Percentiles rank a stretch among this genome's conserved stretches.
Evolutionary conservation across 805 yeast species (phyloP).

Genomic region (Ogataea paraovalis): DNA sequence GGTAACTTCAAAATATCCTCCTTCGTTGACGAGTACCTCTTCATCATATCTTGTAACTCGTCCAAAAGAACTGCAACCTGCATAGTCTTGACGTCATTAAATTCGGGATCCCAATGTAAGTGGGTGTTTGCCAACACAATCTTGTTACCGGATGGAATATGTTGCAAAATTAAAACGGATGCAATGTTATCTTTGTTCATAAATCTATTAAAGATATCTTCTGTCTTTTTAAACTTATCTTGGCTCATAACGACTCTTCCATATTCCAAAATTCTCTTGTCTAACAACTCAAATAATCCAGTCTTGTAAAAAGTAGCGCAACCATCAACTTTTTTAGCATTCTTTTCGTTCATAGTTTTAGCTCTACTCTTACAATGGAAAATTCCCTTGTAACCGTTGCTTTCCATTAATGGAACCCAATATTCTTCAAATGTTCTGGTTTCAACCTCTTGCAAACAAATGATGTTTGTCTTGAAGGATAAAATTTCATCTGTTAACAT

Average conservation of each 20-base stretch:
- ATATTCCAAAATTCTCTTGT: constrained; percentile 75
- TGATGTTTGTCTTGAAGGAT: constrained; percentile 62
- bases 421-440: constrained; percentile 78
- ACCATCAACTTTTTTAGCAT: constrained; percentile 91
- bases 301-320: constrained; percentile 90
- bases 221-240: constrained; percentile 86
- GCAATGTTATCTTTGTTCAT: constrained; percentile 96
- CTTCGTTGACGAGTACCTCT: constrained; percentile 33
- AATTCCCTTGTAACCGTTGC: constrained; percentile 73
- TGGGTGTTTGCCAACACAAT: constrained; percentile 84
- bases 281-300: constrained; percentile 64
- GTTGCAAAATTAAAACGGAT: constrained; percentile 69
- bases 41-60: constrained; percentile 68
- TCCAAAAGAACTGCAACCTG: constrained; percentile 91
- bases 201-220: constrained; percentile 91
- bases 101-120: constrained; percentile 97
- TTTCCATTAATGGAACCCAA: constrained; percentile 73
- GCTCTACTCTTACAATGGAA: constrained; percentile 90
- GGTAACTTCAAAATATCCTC: constrained; percentile 48
- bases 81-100: constrained; percentile 91
- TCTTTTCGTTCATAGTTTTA: constrained; percentile 77
- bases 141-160: constrained; percentile 63
- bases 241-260: constrained; percentile 75
- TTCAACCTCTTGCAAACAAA: constrained; percentile 96
- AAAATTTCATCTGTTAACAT: constrained; percentile 69